Evolutionary conservation across 2,329 filamentous ascomycete species (phyloP), one percentile per base, ranked within the genome.

Genomic region (Venturia carpophila): DNA sequence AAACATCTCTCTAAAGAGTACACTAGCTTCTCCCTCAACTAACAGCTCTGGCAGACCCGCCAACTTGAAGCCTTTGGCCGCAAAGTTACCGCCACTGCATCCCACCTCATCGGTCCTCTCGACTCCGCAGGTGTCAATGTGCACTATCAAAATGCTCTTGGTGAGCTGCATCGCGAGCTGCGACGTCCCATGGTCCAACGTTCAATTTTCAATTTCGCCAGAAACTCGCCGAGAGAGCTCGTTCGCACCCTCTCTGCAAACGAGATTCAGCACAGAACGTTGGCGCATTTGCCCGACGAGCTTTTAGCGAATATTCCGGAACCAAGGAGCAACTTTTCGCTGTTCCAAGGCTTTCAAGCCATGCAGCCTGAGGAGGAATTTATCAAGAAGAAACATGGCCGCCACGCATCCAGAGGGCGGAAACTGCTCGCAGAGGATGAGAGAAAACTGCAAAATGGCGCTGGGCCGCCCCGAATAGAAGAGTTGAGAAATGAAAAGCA

Each of bases 271-370:
- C 92, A 96, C 71, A 90, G 94, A 69, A 94, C 94, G 60, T 79
- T 97, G 65, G 87, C 91, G 56, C 92, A 90, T 73, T 82, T 99
- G 43, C 87, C 94, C 62, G 93, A 99, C 77, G 92, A 97, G 68
- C 84, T 99, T 70, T 84, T 99, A 60, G 81, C 82, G 69, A 92
- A 96, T 74, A 93, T 97, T 62, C 94, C 94, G 70, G 91, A 96
- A 67, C 84, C 88, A 73, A 87, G 88, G 27, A 95, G 90, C 76
- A 81, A 87, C 19, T 99, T 96, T 78, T 97, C 92, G 49, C 82
- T 99, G 56, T 97, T 99, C 75, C 91, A 99, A 76, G 94, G 94
- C 69, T 99, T 99, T 76, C 88, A 96, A 78, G 94, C 93, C 60
- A 92, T 87, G 68, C 82, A 96, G 68, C 92, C 92, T 2, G 89